phyloP scores from a whole-genome alignment of 208 protist species.

The Leishmania braziliensis region DNA sequence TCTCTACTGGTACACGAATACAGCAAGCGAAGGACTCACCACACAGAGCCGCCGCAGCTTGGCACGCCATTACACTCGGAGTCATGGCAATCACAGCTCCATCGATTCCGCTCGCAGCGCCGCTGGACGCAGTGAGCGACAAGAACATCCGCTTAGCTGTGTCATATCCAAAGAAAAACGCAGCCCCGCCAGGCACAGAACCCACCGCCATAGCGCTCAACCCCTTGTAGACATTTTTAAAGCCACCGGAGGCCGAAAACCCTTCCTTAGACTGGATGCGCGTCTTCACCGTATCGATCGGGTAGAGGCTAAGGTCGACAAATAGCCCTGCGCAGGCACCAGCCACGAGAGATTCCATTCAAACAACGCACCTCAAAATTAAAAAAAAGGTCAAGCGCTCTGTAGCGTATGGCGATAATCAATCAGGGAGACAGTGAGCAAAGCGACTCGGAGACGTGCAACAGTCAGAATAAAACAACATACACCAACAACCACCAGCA shows the following conservation, averaged over 20 bases:
- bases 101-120: neutral
- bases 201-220: conserved; percentile 82
- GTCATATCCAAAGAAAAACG: conserved; percentile 92
- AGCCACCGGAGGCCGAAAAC: conserved; percentile 81
- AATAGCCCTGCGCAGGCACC: conserved; percentile 85
- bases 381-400: neutral
- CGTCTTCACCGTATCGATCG: conserved; percentile 95
- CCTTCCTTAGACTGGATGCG: conserved; percentile 85
- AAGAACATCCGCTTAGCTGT: conserved; percentile 28
- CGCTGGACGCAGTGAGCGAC: neutral
- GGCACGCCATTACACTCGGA: conserved; percentile 29
- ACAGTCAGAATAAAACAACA: neutral
- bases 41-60: conserved; percentile 67
- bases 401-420: neutral
- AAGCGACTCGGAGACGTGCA: neutral
- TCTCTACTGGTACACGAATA: conserved; percentile 89
- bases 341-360: conserved; percentile 80
- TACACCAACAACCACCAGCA: neutral
- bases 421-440: neutral
- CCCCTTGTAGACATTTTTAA: conserved; percentile 85
- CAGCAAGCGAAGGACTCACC: conserved; percentile 87
- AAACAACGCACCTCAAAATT: neutral
- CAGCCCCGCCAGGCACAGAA: conserved; percentile 87
- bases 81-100: conserved; percentile 2
- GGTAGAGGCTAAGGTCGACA: conserved; percentile 91